phyloP scores from a whole-genome alignment of 495 filamentous ascomycete species.

The Durotheca rogersii region DNA sequence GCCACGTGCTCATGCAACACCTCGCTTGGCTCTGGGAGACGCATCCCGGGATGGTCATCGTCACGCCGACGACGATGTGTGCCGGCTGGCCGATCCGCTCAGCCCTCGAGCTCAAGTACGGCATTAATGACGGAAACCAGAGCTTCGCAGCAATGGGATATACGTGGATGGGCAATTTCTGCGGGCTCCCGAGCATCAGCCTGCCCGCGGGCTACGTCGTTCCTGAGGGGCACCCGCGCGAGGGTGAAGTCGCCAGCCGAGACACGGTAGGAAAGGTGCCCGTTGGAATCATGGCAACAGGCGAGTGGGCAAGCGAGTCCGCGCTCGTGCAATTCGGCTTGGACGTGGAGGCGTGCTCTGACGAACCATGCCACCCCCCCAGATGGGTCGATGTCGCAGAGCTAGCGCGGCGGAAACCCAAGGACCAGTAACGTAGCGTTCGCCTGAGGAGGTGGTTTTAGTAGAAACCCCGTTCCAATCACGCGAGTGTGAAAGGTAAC shows the following conservation, averaged over 20 bases:
- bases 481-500: too few species aligned
- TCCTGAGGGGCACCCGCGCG: slow-evolving; percentile 28
- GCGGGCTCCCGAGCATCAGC: slow-evolving; percentile 67
- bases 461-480: too few species aligned
- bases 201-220: slow-evolving; percentile 67
- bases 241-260: slow-evolving; percentile 31
- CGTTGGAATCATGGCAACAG: slow-evolving; percentile 79
- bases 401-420: too few species aligned
- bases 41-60: slow-evolving; percentile 73
- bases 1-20: slow-evolving; percentile 76
- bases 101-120: slow-evolving; percentile 57
- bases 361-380: neutral
- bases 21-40: slow-evolving; percentile 65
- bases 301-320: slow-evolving; percentile 78
- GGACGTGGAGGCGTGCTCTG: slow-evolving; percentile 52
- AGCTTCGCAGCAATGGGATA: slow-evolving; percentile 80
- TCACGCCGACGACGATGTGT: slow-evolving; percentile 73
- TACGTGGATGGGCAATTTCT: slow-evolving; percentile 82
- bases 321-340: slow-evolving; percentile 67
- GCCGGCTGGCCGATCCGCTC: slow-evolving; percentile 64
- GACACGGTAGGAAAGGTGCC: slow-evolving; percentile 55
- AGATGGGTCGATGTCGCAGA: neutral
- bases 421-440: too few species aligned
- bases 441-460: too few species aligned
- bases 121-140: slow-evolving; percentile 68